A percentile compares a stretch with the other conserved stretches of the same genome.
These are phyloP conservation scores for Glycine soja DNA, from an alignment of 306 rosid genomes.

Conservation along the genomic window DNA sequence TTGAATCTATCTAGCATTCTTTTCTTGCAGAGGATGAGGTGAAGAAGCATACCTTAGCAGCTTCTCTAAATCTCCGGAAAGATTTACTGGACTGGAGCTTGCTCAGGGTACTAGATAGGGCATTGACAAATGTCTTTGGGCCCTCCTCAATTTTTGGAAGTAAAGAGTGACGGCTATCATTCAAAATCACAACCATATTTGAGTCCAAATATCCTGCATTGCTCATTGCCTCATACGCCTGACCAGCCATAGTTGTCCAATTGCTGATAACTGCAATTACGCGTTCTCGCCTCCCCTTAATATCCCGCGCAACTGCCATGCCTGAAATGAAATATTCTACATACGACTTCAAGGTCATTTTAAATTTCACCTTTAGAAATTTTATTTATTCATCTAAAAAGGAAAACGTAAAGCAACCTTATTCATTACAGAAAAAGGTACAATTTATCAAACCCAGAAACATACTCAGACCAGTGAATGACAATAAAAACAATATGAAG, in stretches of 20 bases:
- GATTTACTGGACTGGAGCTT: slow-evolving; percentile 92
- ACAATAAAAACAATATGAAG: slow-evolving; percentile 30
- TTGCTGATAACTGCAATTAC: slow-evolving; percentile 84
- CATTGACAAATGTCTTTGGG: slow-evolving; percentile 73
- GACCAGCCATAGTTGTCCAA: slow-evolving; percentile 89
- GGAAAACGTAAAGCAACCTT: slow-evolving; percentile 25
- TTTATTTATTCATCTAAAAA: slow-evolving; percentile 9
- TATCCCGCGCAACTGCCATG: slow-evolving; percentile 94
- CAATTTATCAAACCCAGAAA: slow-evolving; percentile 19
- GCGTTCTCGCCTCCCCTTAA: slow-evolving; percentile 84
- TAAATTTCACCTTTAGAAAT: slow-evolving; percentile 24
- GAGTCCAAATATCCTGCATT: slow-evolving; percentile 93
- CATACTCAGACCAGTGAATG: slow-evolving; percentile 23
- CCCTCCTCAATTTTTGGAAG: slow-evolving; percentile 80
- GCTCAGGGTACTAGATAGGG: slow-evolving; percentile 85
- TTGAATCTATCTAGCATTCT: slow-evolving; percentile 24
- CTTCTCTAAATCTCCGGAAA: slow-evolving; percentile 89
- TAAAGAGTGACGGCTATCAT: slow-evolving; percentile 86
- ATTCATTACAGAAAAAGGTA: slow-evolving; percentile 9
- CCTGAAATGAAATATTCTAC: slow-evolving; percentile 59
- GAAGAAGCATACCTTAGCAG: slow-evolving; percentile 74
- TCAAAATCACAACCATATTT: slow-evolving; percentile 85
- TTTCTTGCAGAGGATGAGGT: slow-evolving; percentile 32
- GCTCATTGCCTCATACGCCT: slow-evolving; percentile 90
- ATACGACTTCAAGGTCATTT: slow-evolving; percentile 20